A percentile compares a stretch with the other conserved stretches of the same genome.
These are phyloP conservation scores for Fusarium brachygibbosum DNA, from an alignment of 2,329 filamentous ascomycete genomes.

Conservation along the genomic window DNA sequence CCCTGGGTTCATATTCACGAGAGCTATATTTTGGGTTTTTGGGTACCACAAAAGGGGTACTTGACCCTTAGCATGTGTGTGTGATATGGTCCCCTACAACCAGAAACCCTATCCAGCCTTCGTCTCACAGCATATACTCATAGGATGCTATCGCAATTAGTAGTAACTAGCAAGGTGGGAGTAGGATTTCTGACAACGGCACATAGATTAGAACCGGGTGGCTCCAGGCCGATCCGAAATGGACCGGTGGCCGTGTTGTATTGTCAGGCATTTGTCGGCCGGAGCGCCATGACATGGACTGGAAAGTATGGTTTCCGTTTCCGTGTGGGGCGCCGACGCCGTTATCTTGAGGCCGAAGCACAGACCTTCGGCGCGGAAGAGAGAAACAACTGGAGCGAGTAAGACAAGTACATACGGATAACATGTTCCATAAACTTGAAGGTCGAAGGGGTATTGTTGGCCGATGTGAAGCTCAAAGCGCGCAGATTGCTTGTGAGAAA, in stretches of 20 bases:
- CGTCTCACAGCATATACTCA: constrained; percentile 9
- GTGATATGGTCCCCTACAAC: neutral
- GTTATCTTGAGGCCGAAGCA: constrained; percentile 16
- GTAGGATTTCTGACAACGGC: constrained; percentile 13
- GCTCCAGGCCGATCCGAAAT: constrained; percentile 24
- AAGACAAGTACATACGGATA: neutral
- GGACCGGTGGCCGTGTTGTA: constrained; percentile 24
- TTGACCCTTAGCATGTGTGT: neutral
- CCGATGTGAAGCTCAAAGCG: neutral
- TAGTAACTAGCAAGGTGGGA: neutral
- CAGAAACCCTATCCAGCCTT: neutral
- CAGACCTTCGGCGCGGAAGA: constrained; percentile 9
- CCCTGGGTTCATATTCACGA: neutral
- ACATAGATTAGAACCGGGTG: neutral
- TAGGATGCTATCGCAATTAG: constrained; percentile 18
- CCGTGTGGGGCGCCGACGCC: constrained; percentile 13
- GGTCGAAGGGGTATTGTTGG: neutral
- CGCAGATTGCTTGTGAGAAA: neutral
- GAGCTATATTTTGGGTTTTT: neutral
- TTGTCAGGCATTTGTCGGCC: constrained; percentile 16
- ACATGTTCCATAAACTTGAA: neutral
- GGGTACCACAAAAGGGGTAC: neutral
- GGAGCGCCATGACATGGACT: constrained; percentile 16
- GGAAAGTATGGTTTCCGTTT: constrained; percentile 18
- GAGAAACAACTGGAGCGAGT: constrained; percentile 4